These are phyloP conservation scores for Petasospora fabianii DNA, from an alignment of 1,139 yeast genomes.

Conservation along the genomic window DNA sequence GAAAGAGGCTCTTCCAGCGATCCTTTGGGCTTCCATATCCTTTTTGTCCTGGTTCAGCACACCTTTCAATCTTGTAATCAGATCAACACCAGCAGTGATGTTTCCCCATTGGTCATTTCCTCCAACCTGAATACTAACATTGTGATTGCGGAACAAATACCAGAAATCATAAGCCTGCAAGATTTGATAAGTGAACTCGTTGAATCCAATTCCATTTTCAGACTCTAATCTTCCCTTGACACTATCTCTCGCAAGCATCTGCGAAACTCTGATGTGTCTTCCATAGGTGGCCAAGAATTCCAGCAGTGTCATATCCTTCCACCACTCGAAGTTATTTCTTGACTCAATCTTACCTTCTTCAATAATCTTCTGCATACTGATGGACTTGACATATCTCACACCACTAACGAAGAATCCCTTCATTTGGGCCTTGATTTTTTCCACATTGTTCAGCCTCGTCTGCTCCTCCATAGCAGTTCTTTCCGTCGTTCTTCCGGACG, in stretches of 20 bases:
- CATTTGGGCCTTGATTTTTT: constrained; percentile 60
- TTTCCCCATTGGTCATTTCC: constrained; percentile 99
- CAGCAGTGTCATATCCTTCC: constrained; percentile 71
- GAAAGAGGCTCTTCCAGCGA: constrained; percentile 36
- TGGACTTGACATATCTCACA: constrained; percentile 51
- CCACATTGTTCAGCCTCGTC: constrained; percentile 56
- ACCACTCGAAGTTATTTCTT: constrained; percentile 79
- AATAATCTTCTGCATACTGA: constrained; percentile 48
- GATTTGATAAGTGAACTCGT: constrained; percentile 90
- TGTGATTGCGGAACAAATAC: constrained; percentile 60
- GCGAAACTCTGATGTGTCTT: constrained; percentile 70
- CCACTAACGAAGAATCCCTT: constrained; percentile 58
- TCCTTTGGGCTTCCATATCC: constrained; percentile 19
- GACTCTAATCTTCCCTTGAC: constrained; percentile 70
- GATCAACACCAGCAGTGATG: constrained; percentile 92
- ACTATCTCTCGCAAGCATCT: constrained; percentile 88
- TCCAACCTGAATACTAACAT: constrained; percentile 80
- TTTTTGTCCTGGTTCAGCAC: constrained; percentile 26
- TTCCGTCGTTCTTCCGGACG: constrained; percentile 85
- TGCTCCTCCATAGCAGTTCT: constrained; percentile 52
- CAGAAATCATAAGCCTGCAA: constrained; percentile 93
- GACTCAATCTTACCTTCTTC: constrained; percentile 39
- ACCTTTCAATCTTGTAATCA: constrained; percentile 61
- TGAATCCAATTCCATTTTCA: constrained; percentile 80
- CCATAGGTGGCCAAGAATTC: constrained; percentile 80